Percentiles rank a stretch among this genome's conserved stretches.
Conservation (phyloP, 257 asterid species). For the Plantago elongata region DNA sequence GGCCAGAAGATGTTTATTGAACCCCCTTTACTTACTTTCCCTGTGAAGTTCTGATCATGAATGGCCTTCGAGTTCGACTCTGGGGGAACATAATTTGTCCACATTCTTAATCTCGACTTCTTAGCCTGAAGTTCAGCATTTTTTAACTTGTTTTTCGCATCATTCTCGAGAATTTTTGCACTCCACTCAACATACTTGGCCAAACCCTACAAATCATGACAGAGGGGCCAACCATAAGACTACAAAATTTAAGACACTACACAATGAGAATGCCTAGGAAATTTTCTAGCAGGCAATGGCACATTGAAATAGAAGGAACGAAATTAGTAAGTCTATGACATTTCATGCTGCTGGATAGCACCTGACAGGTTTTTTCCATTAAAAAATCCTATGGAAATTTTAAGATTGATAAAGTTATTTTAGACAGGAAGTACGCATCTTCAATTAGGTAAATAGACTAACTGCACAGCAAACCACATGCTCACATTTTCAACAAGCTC, state of each 20-base stretch:
- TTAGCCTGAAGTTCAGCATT: constrained; percentile 87
- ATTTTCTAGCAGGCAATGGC: too few species aligned
- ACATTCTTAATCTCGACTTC: constrained; percentile 62
- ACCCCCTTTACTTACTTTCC: constrained; percentile 51
- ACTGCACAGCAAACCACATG: background rate
- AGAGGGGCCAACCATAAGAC: constrained; percentile 6
- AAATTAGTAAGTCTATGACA: too few species aligned
- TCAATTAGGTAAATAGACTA: too few species aligned
- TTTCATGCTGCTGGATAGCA: too few species aligned
- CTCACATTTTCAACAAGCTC: constrained; percentile 91
- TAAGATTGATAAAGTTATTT: too few species aligned
- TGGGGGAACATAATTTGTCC: constrained; percentile 91
- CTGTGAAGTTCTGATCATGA: constrained; percentile 90
- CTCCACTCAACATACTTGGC: constrained; percentile 94
- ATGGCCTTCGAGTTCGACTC: constrained; percentile 87
- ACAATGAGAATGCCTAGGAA: background rate
- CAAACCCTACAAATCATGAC: constrained; percentile 49
- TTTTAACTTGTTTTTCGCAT: constrained; percentile 62
- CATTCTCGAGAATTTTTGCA: constrained; percentile 77
- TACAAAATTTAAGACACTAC: background rate
- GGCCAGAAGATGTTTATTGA: constrained; percentile 2
- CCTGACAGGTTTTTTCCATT: too few species aligned
- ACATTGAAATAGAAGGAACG: too few species aligned
- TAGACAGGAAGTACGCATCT: too few species aligned
- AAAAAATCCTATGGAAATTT: too few species aligned